Conservation (phyloP, 805 yeast species). For the Zygosaccharomyces siamensis region DNA sequence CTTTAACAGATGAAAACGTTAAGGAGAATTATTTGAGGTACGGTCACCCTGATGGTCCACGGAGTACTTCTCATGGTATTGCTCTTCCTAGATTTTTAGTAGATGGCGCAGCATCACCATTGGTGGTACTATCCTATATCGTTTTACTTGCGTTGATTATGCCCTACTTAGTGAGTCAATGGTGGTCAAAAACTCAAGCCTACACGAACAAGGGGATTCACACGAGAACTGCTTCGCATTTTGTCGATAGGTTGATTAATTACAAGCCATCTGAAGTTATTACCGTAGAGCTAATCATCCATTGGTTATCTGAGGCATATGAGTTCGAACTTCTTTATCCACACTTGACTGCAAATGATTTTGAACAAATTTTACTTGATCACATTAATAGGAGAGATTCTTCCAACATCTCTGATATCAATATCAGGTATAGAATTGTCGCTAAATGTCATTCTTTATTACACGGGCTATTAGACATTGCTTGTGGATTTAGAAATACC, state of each 20-base stretch:
- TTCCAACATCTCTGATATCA: conserved; percentile 34
- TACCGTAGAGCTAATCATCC: conserved; percentile 51
- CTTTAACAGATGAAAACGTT: conserved; percentile 84
- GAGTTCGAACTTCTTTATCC: conserved; percentile 52
- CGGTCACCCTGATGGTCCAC: conserved; percentile 99
- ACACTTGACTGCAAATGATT: conserved; percentile 42
- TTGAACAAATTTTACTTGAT: conserved; percentile 48
- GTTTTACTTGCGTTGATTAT: conserved; percentile 68
- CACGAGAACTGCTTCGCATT: conserved; percentile 74
- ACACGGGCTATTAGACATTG: conserved; percentile 70
- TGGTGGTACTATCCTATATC: conserved; percentile 60
- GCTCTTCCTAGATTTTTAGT: conserved; percentile 90
- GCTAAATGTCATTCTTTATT: conserved; percentile 62
- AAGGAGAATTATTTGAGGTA: conserved; percentile 77
- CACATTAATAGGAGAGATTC: conserved; percentile 52
- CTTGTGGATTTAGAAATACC: conserved; percentile 69
- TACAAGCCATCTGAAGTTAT: conserved; percentile 62
- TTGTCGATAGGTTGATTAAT: conserved; percentile 68
- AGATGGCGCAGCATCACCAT: conserved; percentile 70
- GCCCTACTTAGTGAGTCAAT: conserved; percentile 74
- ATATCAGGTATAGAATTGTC: conserved; percentile 51
- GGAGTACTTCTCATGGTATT: conserved; percentile 83
- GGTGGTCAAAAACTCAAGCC: conserved; percentile 85
- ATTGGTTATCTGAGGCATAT: conserved; percentile 57
- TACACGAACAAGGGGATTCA: conserved; percentile 81